Base-by-base conservation (phyloP, 225 moss, liverwort and hornwort genomes). In the Ulota crispa region DNA sequence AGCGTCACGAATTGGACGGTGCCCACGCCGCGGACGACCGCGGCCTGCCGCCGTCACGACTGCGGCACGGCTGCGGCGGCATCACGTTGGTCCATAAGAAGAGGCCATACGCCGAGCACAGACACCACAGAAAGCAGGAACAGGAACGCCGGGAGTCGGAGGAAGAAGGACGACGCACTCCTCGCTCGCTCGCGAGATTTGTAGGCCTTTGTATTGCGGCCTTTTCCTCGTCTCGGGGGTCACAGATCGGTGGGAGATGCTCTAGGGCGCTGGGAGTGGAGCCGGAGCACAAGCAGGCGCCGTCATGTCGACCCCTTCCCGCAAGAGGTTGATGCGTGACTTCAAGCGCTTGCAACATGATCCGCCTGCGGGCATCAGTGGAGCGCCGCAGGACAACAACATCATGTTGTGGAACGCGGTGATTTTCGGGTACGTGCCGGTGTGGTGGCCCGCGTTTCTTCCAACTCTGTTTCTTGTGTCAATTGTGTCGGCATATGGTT, bases 341-440 rank as follows among this genome's bases (percentile, higher is more conserved):
- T 99, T 99, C 85, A 99, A 94, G 93, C 98, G 95, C 74, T 86
- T 99, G 94, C 98, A 96, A 83, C 98, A 99, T 92, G 98, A 99
- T 89, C 98, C 95, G 26, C 98, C 95, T 36, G 95, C 95, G 0
- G 98, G 96, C 65, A 99, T 99, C 88, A 99, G 96, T 73, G 98
- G 96, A 41, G 98, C 98, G 9, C 98, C 96, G 24, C 98, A 99
- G 91, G 98, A 99, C 64, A 99, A 96, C 81, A 99, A 99, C 82
- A 99, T 99, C 90, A 99, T 99, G 98, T 87, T 99, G 2, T 99
- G 98, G 96, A 99, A 99, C 85, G 96, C 96, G 75, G 98, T 99
- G 66, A 99, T 99, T 78, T 99, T 99, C 81, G 98, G 96, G 96
- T 98, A 91, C 54, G 13, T 50, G 76, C 47, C 64, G 12, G 60